A percentile compares a stretch with the other conserved stretches of the same genome.
These are phyloP conservation scores for Candida dubliniensis DNA, from an alignment of 1,139 yeast genomes.

Conservation along the genomic window DNA sequence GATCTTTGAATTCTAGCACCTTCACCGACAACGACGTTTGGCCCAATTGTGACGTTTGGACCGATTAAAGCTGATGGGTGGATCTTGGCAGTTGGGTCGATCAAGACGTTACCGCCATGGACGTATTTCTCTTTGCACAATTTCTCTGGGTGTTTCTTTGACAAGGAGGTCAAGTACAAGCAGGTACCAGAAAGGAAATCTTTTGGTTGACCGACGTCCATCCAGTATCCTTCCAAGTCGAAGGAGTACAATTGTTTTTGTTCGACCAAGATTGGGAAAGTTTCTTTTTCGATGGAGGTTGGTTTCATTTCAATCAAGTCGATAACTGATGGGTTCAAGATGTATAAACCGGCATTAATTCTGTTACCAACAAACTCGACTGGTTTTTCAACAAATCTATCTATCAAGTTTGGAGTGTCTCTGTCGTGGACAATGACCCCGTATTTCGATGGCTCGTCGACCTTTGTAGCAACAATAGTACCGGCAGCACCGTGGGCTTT, in stretches of 20 bases:
- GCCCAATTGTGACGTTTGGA: constrained; percentile 97
- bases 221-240: constrained; percentile 99
- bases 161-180: constrained; percentile 81
- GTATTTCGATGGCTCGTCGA: constrained; percentile 98
- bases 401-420: constrained; percentile 89
- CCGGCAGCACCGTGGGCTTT: constrained; percentile 95
- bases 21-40: constrained; percentile 92
- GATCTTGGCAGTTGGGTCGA: constrained; percentile 93
- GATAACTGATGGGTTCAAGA: constrained; percentile 94
- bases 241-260: constrained; percentile 87
- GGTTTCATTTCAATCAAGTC: constrained; percentile 97
- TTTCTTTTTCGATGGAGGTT: constrained; percentile 98
- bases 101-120: constrained; percentile 90
- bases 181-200: constrained; percentile 97
- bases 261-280: constrained; percentile 95
- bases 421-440: constrained; percentile 99
- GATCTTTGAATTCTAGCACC: constrained; percentile 99
- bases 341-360: constrained; percentile 95
- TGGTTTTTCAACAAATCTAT: constrained; percentile 99
- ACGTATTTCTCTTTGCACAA: constrained; percentile 70
- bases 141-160: constrained; percentile 74
- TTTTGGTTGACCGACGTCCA: constrained; percentile 99
- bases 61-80: constrained; percentile 95
- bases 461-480: constrained; percentile 98
- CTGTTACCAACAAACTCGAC: constrained; percentile 98